A percentile compares a stretch with the other conserved stretches of the same genome.
Evolutionary conservation across 1,139 yeast species (phyloP).

Genomic region (Taphrina betulina): DNA sequence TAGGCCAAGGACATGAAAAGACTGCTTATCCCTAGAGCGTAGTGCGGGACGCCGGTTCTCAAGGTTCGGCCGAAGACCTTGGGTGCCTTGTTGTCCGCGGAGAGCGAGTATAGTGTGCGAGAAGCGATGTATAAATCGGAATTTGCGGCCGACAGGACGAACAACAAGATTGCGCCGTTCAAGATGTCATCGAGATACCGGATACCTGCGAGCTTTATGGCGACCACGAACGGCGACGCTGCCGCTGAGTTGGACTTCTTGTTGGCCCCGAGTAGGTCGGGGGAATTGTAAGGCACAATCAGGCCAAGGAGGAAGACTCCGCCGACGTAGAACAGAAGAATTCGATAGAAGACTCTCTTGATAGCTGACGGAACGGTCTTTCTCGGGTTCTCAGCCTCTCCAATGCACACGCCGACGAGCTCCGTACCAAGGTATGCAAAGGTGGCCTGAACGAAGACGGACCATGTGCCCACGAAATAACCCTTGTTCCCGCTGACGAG

Average conservation of each 20-base stretch:
- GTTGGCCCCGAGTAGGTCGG: slow-evolving; percentile 49
- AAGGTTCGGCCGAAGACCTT: slow-evolving; percentile 69
- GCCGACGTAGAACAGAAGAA: slow-evolving; percentile 73
- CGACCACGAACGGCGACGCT: slow-evolving; percentile 64
- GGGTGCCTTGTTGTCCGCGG: slow-evolving; percentile 82
- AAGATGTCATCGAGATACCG: slow-evolving; percentile 67
- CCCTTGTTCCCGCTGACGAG: slow-evolving; percentile 49
- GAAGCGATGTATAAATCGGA: slow-evolving; percentile 77
- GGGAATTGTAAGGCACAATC: slow-evolving; percentile 75
- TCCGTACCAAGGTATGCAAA: slow-evolving; percentile 79
- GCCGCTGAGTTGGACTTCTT: slow-evolving; percentile 47
- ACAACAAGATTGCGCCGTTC: slow-evolving; percentile 69
- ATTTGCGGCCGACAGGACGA: slow-evolving; percentile 72
- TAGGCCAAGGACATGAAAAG: slow-evolving; percentile 66
- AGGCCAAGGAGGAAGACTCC: slow-evolving; percentile 70
- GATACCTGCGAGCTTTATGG: slow-evolving; percentile 66
- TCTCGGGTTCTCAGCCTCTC: slow-evolving; percentile 82
- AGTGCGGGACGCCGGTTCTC: slow-evolving; percentile 69
- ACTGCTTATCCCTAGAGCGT: slow-evolving; percentile 62
- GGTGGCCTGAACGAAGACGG: slow-evolving; percentile 59
- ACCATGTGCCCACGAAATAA: slow-evolving; percentile 58
- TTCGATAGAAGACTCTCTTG: slow-evolving; percentile 76
- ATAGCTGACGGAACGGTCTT: slow-evolving; percentile 81
- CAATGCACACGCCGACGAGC: slow-evolving; percentile 82
- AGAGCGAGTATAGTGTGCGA: slow-evolving; percentile 76